Conservation (phyloP, 2,329 filamentous ascomycete species). For the Chaetomiaceae sp. region DNA sequence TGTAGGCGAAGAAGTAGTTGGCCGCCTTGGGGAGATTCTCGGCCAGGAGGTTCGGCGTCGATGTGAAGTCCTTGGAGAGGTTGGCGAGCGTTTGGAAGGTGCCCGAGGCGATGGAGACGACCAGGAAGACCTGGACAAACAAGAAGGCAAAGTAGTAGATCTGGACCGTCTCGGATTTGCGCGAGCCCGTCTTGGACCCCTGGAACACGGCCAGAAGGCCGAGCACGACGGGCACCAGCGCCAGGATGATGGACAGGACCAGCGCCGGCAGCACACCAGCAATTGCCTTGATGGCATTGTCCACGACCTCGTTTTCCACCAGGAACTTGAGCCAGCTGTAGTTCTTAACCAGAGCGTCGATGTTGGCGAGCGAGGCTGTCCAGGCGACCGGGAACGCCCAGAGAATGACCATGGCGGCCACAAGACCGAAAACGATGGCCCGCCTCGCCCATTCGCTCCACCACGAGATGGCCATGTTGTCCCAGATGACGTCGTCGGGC, state of each 20-base stretch:
- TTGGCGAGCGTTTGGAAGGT: slow-evolving; percentile 60
- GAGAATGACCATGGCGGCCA: slow-evolving; percentile 73
- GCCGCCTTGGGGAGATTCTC: slow-evolving; percentile 76
- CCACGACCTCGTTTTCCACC: slow-evolving; percentile 50
- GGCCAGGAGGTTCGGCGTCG: slow-evolving; percentile 68
- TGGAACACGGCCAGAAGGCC: slow-evolving; percentile 67
- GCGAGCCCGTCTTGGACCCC: slow-evolving; percentile 77
- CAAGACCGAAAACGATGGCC: slow-evolving; percentile 58
- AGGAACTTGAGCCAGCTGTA: slow-evolving; percentile 71
- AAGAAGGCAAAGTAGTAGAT: slow-evolving; percentile 90
- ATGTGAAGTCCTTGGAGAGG: slow-evolving; percentile 53
- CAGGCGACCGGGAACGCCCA: slow-evolving; percentile 91
- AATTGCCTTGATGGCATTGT: slow-evolving; percentile 59
- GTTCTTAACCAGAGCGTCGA: slow-evolving; percentile 62
- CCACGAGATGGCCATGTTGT: slow-evolving; percentile 94
- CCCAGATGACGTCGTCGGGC: slow-evolving; percentile 89
- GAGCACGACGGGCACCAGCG: slow-evolving; percentile 77
- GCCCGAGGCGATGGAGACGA: slow-evolving; percentile 78
- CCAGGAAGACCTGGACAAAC: slow-evolving; percentile 90
- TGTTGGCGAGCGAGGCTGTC: slow-evolving; percentile 75
- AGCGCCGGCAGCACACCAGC: slow-evolving; percentile 83
- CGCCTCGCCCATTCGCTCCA: slow-evolving; percentile 82
- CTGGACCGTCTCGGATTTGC: slow-evolving; percentile 79
- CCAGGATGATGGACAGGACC: slow-evolving; percentile 70
- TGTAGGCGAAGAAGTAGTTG: slow-evolving; percentile 98